A percentile compares a stretch with the other conserved stretches of the same genome.
phyloP scores from a whole-genome alignment of 225 moss, liverwort and hornwort genomes.

The Takakia lepidozioides region DNA sequence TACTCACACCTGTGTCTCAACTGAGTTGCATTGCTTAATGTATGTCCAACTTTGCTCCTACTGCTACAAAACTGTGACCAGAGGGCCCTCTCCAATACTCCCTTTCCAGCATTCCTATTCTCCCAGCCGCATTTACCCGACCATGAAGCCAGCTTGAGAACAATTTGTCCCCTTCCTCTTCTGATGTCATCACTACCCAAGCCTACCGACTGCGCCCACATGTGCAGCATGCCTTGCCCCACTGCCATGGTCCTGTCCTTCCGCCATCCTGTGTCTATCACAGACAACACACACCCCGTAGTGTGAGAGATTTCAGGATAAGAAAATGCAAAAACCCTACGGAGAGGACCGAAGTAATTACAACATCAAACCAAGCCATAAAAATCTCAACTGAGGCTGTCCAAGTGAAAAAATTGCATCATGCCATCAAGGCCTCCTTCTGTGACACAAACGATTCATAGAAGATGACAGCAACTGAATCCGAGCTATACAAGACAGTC shows the following conservation, averaged over 20 bases:
- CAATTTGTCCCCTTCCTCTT: constrained; percentile 5
- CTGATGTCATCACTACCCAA: constrained; percentile 13
- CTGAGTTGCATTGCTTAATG: not conserved
- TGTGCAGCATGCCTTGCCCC: constrained; percentile 1
- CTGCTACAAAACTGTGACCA: constrained; percentile 46
- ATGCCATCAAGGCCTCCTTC: not conserved
- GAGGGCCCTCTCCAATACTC: constrained; percentile 30
- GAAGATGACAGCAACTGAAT: too few relatives aligned
- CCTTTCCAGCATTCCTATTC: constrained; percentile 8
- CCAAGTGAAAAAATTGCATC: not conserved
- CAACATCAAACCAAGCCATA: not conserved
- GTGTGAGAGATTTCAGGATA: not conserved
- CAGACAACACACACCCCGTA: not conserved
- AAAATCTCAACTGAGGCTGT: not conserved
- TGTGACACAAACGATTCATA: not conserved
- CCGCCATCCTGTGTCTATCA: constrained; percentile 36
- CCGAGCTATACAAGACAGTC: too few relatives aligned
- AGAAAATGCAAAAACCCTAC: not conserved
- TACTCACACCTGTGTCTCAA: constrained; percentile 2
- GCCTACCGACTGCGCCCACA: constrained; percentile 9
- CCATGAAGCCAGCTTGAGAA: not conserved
- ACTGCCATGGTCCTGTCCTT: constrained; percentile 10
- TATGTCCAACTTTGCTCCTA: constrained; percentile 3
- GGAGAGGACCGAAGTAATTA: not conserved
- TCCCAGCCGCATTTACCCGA: not conserved